phyloP scores from a whole-genome alignment of 495 filamentous ascomycete species.

The Aspergillus asperescens region DNA sequence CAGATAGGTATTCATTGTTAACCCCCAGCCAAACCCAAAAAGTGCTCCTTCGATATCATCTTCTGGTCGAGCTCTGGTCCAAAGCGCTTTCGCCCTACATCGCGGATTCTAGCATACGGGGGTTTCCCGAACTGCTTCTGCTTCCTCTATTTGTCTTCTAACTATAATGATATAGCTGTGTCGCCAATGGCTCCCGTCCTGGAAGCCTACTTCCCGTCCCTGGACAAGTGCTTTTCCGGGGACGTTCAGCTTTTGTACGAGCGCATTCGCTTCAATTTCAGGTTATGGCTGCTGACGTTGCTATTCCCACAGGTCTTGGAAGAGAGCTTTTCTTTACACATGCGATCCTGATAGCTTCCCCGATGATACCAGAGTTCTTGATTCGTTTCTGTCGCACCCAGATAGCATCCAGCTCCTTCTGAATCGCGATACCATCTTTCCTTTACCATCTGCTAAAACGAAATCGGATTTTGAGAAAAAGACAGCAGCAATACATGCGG shows the following conservation, averaged over 20 bases:
- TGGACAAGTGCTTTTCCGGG: constrained; percentile 59
- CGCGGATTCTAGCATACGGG: constrained; percentile 6
- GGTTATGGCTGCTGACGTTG: constrained; percentile 13
- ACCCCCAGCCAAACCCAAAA: constrained; percentile 23
- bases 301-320: constrained; percentile 61
- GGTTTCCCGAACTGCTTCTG: constrained; percentile 7
- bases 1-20: constrained; percentile 39
- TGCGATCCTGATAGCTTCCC: constrained; percentile 46
- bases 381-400: constrained; percentile 62
- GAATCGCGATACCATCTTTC: constrained; percentile 58
- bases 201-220: constrained; percentile 57
- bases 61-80: constrained; percentile 14
- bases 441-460: constrained; percentile 50
- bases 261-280: constrained; percentile 18
- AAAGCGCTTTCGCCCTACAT: constrained; percentile 10
- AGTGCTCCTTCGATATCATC: constrained; percentile 26
- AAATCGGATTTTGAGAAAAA: constrained; percentile 77
- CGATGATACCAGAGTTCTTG: constrained; percentile 45
- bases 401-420: constrained; percentile 61
- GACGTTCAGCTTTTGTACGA: constrained; percentile 52
- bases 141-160: constrained; percentile 16
- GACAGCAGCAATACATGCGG: constrained; percentile 85
- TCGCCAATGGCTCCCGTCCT: constrained; percentile 63
- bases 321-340: constrained; percentile 60
- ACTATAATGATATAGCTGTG: constrained; percentile 53